phyloP scores from a whole-genome alignment of 2,329 filamentous ascomycete genomes.

The Ceratocystis papillata region DNA sequence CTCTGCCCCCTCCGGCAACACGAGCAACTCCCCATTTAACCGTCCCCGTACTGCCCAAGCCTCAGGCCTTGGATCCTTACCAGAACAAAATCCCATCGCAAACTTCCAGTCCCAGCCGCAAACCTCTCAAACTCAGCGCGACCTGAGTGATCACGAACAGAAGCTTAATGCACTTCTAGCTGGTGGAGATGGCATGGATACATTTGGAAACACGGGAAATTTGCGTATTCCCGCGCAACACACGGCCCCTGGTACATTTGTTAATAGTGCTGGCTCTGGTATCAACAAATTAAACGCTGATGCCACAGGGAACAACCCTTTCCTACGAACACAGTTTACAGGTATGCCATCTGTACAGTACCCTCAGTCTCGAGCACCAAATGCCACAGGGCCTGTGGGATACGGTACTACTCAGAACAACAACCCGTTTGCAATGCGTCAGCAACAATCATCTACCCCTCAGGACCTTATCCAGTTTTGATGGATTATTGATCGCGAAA shows the following conservation, averaged over 20 bases:
- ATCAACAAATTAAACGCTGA: conserved; percentile 56
- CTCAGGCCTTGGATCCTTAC: conserved; percentile 62
- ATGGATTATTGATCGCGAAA: conserved; percentile 14
- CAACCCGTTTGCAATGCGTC: conserved; percentile 46
- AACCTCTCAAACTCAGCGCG: conserved; percentile 43
- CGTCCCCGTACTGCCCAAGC: conserved; percentile 42
- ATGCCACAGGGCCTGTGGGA: conserved; percentile 47
- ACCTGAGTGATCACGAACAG: conserved; percentile 53
- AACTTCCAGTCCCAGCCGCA: conserved; percentile 37
- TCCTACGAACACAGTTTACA: conserved; percentile 73
- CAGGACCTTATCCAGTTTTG: conserved; percentile 56
- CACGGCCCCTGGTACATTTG: conserved; percentile 88
- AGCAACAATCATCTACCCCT: conserved; percentile 38
- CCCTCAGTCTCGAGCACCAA: conserved; percentile 40
- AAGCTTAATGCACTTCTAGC: conserved; percentile 79
- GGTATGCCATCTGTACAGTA: conserved; percentile 57
- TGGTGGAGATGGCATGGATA: conserved; percentile 86
- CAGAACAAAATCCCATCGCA: conserved; percentile 70
- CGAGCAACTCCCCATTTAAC: conserved; percentile 43
- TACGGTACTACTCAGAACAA: conserved; percentile 39
- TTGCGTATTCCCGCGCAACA: conserved; percentile 92
- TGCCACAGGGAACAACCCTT: conserved; percentile 80
- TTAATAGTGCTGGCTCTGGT: conserved; percentile 88
- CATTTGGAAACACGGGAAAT: conserved; percentile 94
- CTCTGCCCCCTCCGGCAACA: conserved; percentile 38